Conservation (phyloP, 2,329 filamentous ascomycete genomes). For the Apiospora koreana region DNA sequence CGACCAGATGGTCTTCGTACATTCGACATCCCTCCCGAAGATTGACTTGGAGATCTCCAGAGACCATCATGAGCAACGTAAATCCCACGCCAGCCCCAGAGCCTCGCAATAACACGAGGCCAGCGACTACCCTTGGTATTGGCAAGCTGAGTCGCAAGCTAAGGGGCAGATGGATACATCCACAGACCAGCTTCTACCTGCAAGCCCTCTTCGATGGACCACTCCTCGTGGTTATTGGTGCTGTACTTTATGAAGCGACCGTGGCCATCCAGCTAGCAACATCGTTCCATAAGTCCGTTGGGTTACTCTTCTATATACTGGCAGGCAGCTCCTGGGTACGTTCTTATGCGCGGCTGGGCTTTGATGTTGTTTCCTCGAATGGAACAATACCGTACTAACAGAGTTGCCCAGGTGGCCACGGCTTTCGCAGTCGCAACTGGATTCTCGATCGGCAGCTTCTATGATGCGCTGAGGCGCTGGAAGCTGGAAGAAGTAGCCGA, state of each 20-base stretch:
- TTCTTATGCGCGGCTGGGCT: neutral
- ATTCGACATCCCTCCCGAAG: neutral
- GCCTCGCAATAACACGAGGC: neutral
- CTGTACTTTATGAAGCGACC: neutral
- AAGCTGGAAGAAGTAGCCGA: neutral
- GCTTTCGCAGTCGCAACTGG: slow-evolving; percentile 5
- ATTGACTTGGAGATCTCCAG: neutral
- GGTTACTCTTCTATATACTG: neutral
- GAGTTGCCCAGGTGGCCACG: neutral
- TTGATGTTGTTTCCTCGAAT: no score
- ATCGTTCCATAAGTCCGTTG: no score
- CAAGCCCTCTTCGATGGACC: neutral
- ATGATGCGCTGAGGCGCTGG: neutral
- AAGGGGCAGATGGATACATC: neutral
- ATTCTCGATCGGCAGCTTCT: slow-evolving; percentile 3
- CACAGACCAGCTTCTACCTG: slow-evolving; percentile 6
- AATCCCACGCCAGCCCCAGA: neutral
- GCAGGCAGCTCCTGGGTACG: neutral
- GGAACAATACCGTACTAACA: neutral
- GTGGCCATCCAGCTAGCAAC: neutral
- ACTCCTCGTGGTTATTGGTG: neutral
- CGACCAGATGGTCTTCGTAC: neutral
- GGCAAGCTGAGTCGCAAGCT: neutral
- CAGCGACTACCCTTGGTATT: neutral
- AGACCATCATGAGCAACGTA: neutral